Evolutionary conservation across 257 asterid genomes (phyloP).

Genomic region (Forsythia suspensa): DNA sequence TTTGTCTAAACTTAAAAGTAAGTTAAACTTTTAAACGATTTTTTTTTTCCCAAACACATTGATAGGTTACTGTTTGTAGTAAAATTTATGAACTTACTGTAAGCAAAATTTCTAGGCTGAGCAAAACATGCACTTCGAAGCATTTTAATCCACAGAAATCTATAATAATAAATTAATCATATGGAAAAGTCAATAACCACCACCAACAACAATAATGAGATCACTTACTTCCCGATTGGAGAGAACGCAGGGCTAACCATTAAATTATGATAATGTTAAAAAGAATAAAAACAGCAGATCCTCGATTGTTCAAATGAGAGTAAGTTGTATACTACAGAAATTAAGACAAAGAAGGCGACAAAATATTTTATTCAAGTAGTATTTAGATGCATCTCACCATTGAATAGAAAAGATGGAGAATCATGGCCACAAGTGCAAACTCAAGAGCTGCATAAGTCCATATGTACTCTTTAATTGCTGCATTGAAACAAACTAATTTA

Average conservation of each 20-base stretch:
- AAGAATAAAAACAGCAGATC: background rate
- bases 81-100: background rate
- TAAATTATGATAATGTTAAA: background rate
- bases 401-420: slow-evolving; percentile 61
- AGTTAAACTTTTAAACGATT: background rate
- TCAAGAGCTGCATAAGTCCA: slow-evolving; percentile 90
- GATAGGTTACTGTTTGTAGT: background rate
- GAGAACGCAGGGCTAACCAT: background rate
- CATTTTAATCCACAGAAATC: too few species aligned
- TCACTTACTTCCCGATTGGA: background rate
- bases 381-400: slow-evolving; percentile 44
- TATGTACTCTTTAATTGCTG: slow-evolving; percentile 76
- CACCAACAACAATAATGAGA: too few species aligned
- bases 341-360: background rate
- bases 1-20: background rate
- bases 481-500: slow-evolving; percentile 27
- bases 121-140: too few species aligned
- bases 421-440: slow-evolving; percentile 65
- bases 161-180: too few species aligned
- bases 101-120: too few species aligned
- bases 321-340: background rate
- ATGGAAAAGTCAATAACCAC: too few species aligned
- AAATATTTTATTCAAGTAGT: background rate
- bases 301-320: background rate
- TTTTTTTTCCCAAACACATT: background rate